Evolutionary conservation across 805 yeast species (phyloP), one percentile per base, ranked within the genome.

Genomic region (Ogataea trehalophila): DNA sequence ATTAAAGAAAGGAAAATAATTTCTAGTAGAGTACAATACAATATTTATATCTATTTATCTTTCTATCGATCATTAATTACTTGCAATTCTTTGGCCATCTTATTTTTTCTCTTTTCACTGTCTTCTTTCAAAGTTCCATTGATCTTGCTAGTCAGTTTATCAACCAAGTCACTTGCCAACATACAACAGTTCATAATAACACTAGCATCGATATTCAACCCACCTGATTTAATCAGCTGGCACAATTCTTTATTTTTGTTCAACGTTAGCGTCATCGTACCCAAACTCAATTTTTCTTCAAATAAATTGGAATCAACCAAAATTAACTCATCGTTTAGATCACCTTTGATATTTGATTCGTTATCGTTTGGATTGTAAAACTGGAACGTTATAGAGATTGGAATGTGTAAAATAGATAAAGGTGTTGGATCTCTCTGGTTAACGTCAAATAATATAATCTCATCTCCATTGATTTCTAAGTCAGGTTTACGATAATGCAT

Each of bases 161-260:
- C 81, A 8, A 88, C 94, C 33, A 83, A 74, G 4, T 64, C 62
- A 57, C 77, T 80, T 1, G 96, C 94, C 47, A 75, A 70, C 48
- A 77, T 77, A 33, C 86, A 76, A 62, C 94, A 84, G 23, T 81
- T 80, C 72, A 88, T 71, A 43, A 92, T 68, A 23, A 76, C 70
- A 35, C 75, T 60, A 0, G 94, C 88, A 58, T 87, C 91, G 54
- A 92, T 79, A 6, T 91, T 87, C 41, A 87, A 70, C 0, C 96
- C 97, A 43, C 98, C 99, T 33, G 90, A 87, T 61, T 92, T 94
- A 39, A 85, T 76, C 29, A 94, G 74, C 63, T 94, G 99, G 42
- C 96, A 91, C 7, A 94, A 72, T 59, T 94, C 99, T 55, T 92
- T 78, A 62, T 92, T 92, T 56, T 86, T 88, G 64, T 94, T 94